Conservation (phyloP, 2,329 filamentous ascomycete genomes). For the Fusarium clavum region DNA sequence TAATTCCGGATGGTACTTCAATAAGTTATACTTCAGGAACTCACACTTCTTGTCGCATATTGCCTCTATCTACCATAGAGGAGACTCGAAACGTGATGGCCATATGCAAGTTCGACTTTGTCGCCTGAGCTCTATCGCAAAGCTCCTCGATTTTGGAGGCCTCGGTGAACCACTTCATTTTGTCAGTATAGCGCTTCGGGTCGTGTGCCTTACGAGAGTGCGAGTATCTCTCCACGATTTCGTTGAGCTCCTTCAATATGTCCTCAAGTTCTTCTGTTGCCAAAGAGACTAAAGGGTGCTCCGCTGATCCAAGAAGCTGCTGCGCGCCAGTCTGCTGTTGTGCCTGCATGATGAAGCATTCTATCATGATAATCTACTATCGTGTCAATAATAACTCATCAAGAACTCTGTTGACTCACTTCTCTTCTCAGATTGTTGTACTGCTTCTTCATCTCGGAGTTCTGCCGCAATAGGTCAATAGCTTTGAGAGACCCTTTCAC, state of each 20-base stretch:
- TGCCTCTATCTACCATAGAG: conserved; percentile 1
- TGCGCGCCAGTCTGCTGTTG: background rate
- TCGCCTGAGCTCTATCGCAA: conserved; percentile 9
- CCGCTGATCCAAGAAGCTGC: background rate
- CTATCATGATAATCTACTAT: conserved; percentile 12
- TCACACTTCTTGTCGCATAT: conserved; percentile 21
- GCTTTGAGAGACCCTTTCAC: conserved; percentile 19
- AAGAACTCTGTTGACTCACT: fast-evolving
- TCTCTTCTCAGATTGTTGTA: background rate
- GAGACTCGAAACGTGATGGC: conserved; percentile 1
- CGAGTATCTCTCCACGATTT: background rate
- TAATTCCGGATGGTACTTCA: background rate
- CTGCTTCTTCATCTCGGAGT: background rate
- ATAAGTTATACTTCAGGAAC: background rate
- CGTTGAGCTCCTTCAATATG: background rate
- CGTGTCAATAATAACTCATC: background rate
- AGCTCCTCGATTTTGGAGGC: conserved; percentile 11
- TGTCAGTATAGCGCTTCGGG: background rate
- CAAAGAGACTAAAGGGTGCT: conserved; percentile 2
- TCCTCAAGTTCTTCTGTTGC: background rate
- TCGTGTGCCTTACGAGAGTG: background rate
- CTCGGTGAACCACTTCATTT: conserved; percentile 24
- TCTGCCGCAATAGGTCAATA: conserved; percentile 14
- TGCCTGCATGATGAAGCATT: conserved; percentile 13
- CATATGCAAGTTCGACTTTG: background rate